phyloP scores from a whole-genome alignment of 2,329 filamentous ascomycete species.

The Curvularia eragrostidis region DNA sequence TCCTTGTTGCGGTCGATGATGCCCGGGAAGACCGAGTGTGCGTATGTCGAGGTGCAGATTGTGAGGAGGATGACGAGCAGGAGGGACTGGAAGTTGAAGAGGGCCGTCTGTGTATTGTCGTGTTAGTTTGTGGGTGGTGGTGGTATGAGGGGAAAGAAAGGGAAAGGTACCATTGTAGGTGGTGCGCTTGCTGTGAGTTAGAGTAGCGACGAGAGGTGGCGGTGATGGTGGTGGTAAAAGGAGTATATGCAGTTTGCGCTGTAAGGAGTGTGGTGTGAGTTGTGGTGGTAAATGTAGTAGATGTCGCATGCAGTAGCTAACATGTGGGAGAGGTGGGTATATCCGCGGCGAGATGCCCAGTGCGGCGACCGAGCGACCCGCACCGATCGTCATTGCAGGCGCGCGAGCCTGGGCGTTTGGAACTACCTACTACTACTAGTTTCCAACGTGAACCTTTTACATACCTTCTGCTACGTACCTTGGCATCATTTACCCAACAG shows the following conservation, averaged over 20 bases:
- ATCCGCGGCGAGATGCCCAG: neutral
- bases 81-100: conserved; percentile 99
- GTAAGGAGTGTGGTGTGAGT: neutral
- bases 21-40: conserved; percentile 85
- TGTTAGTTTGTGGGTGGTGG: neutral
- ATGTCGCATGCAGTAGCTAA: neutral
- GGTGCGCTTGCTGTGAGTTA: neutral
- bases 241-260: neutral
- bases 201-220: neutral
- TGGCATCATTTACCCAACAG: too few relatives aligned
- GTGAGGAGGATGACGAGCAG: conserved; percentile 92
- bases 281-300: neutral
- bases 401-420: neutral
- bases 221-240: neutral
- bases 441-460: too few relatives aligned
- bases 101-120: conserved; percentile 75
- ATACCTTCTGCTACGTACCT: too few relatives aligned
- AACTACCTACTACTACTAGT: too few relatives aligned
- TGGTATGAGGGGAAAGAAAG: neutral
- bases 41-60: conserved; percentile 94
- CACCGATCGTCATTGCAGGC: conserved; percentile 14
- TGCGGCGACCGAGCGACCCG: neutral
- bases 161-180: conserved; percentile 21
- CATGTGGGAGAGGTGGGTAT: neutral
- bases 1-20: conserved; percentile 94